Percentiles rank a stretch among this genome's conserved stretches.
phyloP scores from a whole-genome alignment of 495 filamentous ascomycete genomes.

The Trichocladium antarcticum region DNA sequence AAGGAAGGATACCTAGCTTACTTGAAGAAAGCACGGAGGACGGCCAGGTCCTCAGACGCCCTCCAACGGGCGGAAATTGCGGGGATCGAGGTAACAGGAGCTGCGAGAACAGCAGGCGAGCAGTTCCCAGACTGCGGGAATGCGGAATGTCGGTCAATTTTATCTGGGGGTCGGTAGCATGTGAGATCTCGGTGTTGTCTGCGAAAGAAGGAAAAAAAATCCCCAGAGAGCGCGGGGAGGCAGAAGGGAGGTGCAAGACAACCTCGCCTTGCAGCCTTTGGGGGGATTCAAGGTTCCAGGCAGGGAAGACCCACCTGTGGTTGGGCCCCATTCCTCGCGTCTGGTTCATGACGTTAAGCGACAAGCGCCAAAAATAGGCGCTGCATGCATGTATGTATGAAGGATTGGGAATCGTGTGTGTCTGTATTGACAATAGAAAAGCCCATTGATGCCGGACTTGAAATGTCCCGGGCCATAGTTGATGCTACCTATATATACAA shows the following conservation, averaged over 20 bases:
- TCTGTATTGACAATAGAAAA: too few relatives aligned
- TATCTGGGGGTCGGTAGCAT: neutral
- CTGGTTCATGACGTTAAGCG: neutral
- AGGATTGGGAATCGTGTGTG: too few relatives aligned
- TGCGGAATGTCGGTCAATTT: neutral
- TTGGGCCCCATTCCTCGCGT: neutral
- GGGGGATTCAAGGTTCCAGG: constrained; percentile 2
- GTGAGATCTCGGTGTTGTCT: too few relatives aligned
- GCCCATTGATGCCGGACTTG: too few relatives aligned
- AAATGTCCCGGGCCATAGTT: neutral
- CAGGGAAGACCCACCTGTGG: constrained; percentile 5
- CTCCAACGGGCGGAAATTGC: neutral
- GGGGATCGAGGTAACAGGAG: constrained; percentile 4
- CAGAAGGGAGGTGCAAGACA: neutral
- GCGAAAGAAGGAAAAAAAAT: too few relatives aligned
- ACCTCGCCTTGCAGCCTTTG: neutral
- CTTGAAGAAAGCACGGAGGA: neutral
- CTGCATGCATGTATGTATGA: too few relatives aligned
- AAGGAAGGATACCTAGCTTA: neutral
- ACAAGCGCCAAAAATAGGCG: too few relatives aligned
- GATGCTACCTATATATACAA: neutral
- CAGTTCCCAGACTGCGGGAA: neutral
- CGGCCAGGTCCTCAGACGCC: neutral
- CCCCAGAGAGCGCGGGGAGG: neutral
- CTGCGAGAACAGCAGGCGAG: neutral